phyloP scores from a whole-genome alignment of 768 basidiomycete genomes.

The Pleurotus ostreatus region DNA sequence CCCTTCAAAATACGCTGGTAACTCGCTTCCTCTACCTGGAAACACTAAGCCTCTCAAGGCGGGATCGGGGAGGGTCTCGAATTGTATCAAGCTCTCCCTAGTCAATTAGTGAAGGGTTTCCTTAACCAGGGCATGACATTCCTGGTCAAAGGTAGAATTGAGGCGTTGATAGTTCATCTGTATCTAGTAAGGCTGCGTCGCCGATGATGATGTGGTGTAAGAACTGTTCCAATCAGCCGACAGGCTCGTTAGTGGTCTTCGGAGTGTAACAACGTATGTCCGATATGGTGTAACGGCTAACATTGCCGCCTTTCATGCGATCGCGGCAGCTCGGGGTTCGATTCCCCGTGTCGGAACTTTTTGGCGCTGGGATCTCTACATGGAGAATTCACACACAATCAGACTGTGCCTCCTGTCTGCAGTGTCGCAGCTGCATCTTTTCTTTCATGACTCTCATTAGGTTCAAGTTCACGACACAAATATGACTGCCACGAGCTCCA shows the following conservation, averaged over 20 bases:
- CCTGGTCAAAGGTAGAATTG: conserved; percentile 45
- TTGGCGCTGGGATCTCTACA: conserved; percentile 5
- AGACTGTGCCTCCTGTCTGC: neutral
- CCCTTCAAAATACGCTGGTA: conserved; percentile 7
- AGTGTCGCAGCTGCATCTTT: neutral
- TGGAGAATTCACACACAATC: neutral
- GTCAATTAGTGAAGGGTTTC: conserved; percentile 50
- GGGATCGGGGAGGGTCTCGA: conserved; percentile 22
- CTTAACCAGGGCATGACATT: conserved; percentile 56
- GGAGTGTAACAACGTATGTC: too few relatives aligned
- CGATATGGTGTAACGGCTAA: conserved; percentile 60
- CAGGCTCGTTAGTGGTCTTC: too few relatives aligned
- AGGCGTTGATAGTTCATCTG: conserved; percentile 18
- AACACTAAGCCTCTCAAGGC: conserved; percentile 7
- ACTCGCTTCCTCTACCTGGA: neutral
- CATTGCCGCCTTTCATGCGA: conserved; percentile 55
- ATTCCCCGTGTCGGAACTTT: conserved; percentile 50
- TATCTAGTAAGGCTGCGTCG: conserved; percentile 11
- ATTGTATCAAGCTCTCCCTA: conserved; percentile 52
- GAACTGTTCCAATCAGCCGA: neutral
- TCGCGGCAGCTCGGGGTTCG: conserved; percentile 56
- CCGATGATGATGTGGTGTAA: too few relatives aligned
- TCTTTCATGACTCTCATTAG: neutral
- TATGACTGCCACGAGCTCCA: neutral
- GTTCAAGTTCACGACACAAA: neutral